phyloP scores from a whole-genome alignment of 495 filamentous ascomycete genomes.

The Xylaria cubensis region DNA sequence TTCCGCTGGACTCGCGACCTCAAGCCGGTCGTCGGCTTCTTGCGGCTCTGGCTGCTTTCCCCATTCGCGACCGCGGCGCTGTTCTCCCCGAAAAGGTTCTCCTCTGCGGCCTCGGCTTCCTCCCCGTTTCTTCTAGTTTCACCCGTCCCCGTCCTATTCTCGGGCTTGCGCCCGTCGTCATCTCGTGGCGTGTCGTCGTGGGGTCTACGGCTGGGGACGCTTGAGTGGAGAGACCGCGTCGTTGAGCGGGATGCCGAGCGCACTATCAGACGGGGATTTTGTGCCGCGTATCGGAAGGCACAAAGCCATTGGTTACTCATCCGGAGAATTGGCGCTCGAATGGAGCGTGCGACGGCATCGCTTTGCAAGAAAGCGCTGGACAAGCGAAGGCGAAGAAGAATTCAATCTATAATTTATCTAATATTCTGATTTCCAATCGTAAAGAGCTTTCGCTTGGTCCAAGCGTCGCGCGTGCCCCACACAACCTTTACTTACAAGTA shows the following conservation, averaged over 20 bases:
- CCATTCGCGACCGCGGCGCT: conserved; percentile 20
- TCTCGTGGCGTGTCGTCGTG: conserved; percentile 35
- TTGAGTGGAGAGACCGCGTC: conserved; percentile 45
- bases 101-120: conserved; percentile 11
- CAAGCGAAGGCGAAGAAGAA: conserved; percentile 7
- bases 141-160: conserved; percentile 24
- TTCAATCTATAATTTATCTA: neutral
- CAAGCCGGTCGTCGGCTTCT: conserved; percentile 34
- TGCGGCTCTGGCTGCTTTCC: conserved; percentile 31
- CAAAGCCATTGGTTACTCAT: conserved; percentile 50
- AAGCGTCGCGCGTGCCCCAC: conserved; percentile 2
- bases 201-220: conserved; percentile 35
- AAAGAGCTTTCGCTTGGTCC: conserved; percentile 9
- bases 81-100: conserved; percentile 34
- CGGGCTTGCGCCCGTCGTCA: conserved; percentile 35
- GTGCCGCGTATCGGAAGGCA: conserved; percentile 46
- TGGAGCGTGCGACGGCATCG: conserved; percentile 41
- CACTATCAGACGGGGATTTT: conserved; percentile 40
- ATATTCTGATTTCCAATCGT: neutral
- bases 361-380: conserved; percentile 23
- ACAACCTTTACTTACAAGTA: no score
- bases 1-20: conserved; percentile 46
- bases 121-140: conserved; percentile 14
- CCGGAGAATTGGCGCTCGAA: conserved; percentile 46
- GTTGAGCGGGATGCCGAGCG: conserved; percentile 27